A percentile compares a stretch with the other conserved stretches of the same genome.
These are phyloP conservation scores for Ogataea glucozyma DNA, from an alignment of 805 yeast species.

Conservation along the genomic window DNA sequence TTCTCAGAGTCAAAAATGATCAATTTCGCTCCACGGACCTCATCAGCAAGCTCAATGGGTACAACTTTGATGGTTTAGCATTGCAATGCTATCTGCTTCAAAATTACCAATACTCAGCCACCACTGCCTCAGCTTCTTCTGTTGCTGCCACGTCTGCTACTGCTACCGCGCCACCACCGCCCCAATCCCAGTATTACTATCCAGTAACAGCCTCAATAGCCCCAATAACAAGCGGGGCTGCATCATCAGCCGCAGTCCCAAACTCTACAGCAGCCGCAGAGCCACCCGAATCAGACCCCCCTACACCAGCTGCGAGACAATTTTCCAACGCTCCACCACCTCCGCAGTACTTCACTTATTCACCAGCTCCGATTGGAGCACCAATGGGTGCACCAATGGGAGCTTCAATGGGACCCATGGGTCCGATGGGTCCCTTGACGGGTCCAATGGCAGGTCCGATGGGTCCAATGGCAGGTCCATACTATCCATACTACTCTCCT, in stretches of 20 bases:
- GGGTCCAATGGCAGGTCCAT: slow-evolving; percentile 8
- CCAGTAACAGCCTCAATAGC: slow-evolving; percentile 1
- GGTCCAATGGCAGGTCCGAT: slow-evolving; percentile 7
- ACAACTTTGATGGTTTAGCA: slow-evolving; percentile 17
- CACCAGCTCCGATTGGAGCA: neutral
- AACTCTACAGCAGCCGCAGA: no score
- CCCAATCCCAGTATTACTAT: slow-evolving; percentile 2
- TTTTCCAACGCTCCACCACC: no score
- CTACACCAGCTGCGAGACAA: no score
- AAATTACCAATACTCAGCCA: slow-evolving; percentile 7
- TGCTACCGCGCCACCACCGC: neutral
- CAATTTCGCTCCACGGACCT: slow-evolving; percentile 15
- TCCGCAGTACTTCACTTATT: no score
- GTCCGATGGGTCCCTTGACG: no score
- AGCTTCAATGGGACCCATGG: no score
- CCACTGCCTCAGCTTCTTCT: neutral
- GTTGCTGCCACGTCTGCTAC: neutral
- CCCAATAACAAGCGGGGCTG: no score
- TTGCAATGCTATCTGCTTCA: slow-evolving; percentile 19
- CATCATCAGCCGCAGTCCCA: no score
- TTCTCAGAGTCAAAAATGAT: slow-evolving; percentile 12
- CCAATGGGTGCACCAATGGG: neutral
- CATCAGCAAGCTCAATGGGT: slow-evolving; percentile 22
- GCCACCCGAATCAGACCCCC: no score
- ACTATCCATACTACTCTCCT: slow-evolving; percentile 14